Conservation (phyloP, 306 rosid genomes). For the Corylus avellana region DNA sequence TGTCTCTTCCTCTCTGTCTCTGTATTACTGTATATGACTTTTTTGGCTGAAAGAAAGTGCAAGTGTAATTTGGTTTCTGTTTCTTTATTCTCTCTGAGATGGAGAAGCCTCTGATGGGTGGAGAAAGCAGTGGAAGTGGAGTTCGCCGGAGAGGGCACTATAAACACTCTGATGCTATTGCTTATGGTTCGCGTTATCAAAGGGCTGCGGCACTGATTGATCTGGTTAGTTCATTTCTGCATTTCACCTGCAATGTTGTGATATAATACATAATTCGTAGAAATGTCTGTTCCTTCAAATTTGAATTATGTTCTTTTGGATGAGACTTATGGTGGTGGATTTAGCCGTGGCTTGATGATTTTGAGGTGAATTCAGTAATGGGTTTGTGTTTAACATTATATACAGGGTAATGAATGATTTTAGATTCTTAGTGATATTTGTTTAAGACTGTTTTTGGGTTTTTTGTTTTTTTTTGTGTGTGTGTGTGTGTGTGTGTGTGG, state of each 20-base stretch:
- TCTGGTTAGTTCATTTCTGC: conserved; percentile 55
- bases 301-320: neutral
- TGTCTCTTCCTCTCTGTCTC: neutral
- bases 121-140: conserved; percentile 53
- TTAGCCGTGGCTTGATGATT: neutral
- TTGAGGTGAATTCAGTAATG: neutral
- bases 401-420: neutral
- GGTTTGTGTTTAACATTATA: neutral
- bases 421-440: neutral
- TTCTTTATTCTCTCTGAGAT: conserved; percentile 18
- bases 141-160: neutral
- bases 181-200: conserved; percentile 63
- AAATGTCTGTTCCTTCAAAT: neutral
- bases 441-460: neutral
- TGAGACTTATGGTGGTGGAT: neutral
- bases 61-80: neutral
- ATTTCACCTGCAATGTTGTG: neutral
- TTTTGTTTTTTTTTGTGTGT: neutral
- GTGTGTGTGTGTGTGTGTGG: neutral
- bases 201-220: conserved; percentile 93
- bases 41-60: neutral
- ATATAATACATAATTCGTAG: neutral
- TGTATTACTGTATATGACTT: neutral
- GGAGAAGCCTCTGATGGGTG: conserved; percentile 62
- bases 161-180: conserved; percentile 65